Conservation (phyloP, 2,329 filamentous ascomycete species). For the Epichloe sylvatica region DNA sequence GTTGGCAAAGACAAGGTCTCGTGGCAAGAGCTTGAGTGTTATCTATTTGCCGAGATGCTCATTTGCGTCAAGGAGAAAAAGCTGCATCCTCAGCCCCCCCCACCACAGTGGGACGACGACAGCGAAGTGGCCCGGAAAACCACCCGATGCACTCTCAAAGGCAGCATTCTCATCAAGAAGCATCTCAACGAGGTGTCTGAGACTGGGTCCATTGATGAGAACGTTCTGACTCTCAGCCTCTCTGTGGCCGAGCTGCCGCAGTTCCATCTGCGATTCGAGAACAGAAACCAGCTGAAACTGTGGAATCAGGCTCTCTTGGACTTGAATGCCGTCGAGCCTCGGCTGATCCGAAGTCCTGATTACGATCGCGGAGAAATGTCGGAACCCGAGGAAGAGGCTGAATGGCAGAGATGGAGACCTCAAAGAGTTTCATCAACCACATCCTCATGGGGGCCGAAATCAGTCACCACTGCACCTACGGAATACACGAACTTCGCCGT, state of each 20-base stretch:
- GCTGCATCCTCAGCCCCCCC: constrained; percentile 30
- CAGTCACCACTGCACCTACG: constrained; percentile 74
- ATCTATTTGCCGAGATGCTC: constrained; percentile 95
- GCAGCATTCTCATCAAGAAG: constrained; percentile 96
- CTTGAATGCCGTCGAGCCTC: constrained; percentile 57
- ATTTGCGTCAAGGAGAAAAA: constrained; percentile 99
- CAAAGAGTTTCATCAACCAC: constrained; percentile 70
- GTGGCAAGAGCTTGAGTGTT: constrained; percentile 97
- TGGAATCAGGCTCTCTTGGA: constrained; percentile 85
- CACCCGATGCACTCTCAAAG: constrained; percentile 78
- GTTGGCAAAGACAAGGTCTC: constrained; percentile 93
- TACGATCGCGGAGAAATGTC: constrained; percentile 66
- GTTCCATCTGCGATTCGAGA: constrained; percentile 84
- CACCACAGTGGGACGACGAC: constrained; percentile 56
- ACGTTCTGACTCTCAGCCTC: constrained; percentile 74
- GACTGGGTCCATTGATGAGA: constrained; percentile 55
- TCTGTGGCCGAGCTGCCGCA: constrained; percentile 85
- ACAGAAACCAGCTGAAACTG: constrained; percentile 67
- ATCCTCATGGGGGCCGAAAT: constrained; percentile 71
- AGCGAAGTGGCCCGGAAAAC: constrained; percentile 44
- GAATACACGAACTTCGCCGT: constrained; percentile 70
- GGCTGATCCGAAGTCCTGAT: constrained; percentile 54
- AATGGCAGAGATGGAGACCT: constrained; percentile 52
- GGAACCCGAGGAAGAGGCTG: constrained; percentile 70
- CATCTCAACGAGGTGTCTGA: constrained; percentile 83